phyloP scores from a whole-genome alignment of 2,329 filamentous ascomycete species.

The Penicillium frequentans region DNA sequence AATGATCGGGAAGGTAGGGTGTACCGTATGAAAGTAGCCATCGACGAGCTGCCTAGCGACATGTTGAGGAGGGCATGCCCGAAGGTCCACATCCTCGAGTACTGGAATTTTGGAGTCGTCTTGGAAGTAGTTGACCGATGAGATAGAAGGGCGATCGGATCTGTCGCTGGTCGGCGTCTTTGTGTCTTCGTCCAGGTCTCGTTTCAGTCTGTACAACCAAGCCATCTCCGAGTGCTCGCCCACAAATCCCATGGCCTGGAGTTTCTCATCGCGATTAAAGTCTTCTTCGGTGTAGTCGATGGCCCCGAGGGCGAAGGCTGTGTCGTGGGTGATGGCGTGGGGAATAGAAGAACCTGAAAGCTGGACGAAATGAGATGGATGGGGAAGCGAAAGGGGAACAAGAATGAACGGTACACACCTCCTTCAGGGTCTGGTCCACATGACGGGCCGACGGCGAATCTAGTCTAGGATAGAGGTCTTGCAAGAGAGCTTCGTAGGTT shows the following conservation, averaged over 20 bases:
- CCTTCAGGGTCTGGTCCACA: constrained; percentile 34
- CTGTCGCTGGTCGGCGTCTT: constrained; percentile 15
- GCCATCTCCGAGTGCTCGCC: constrained; percentile 47
- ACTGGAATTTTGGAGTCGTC: constrained; percentile 40
- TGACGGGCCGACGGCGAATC: constrained; percentile 32
- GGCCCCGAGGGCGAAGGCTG: constrained; percentile 32
- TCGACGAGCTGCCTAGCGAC: constrained; percentile 43
- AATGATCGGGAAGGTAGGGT: constrained; percentile 45
- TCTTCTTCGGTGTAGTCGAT: constrained; percentile 46
- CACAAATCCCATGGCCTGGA: constrained; percentile 42
- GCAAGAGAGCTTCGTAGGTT: constrained; percentile 36
- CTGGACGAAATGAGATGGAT: neutral
- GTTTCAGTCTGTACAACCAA: constrained; percentile 44
- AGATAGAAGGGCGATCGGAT: constrained; percentile 26
- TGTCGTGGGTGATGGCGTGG: neutral
- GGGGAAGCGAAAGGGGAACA: neutral
- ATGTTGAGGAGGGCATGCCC: constrained; percentile 35
- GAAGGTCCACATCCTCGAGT: constrained; percentile 37
- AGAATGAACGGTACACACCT: neutral
- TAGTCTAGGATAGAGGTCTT: constrained; percentile 33
- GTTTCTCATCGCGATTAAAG: constrained; percentile 40
- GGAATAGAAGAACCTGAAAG: neutral
- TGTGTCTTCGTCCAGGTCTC: constrained; percentile 32
- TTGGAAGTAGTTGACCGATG: constrained; percentile 39
- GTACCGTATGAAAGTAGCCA: constrained; percentile 41